Evolutionary conservation across 2,329 filamentous ascomycete species (phyloP), one percentile per base, ranked within the genome.

Genomic region (Beauveria pseudobassiana): DNA sequence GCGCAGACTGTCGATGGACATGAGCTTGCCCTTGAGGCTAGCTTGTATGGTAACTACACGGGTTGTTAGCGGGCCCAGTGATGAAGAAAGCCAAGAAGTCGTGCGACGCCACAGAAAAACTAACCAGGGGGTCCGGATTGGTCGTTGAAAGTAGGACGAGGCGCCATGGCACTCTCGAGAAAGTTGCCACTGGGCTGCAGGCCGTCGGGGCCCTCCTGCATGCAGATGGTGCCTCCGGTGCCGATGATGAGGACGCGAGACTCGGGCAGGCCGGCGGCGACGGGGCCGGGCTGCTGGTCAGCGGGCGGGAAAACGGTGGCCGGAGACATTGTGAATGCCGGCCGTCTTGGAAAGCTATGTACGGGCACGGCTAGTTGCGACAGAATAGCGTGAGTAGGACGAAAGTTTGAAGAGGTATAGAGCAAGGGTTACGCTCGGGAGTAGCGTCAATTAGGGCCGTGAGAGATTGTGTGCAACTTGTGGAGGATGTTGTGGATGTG

Each of bases 151-250:
- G 88, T 89, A 2, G 90, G 90, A 38, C 90, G 82, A 9, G 89
- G 89, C 4, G 89, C 88, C 79, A 97, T 88, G 68, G 91, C 91
- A 66, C 86, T 86, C 68, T 95, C 84, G 50, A 96, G 79, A 72
- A 97, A 96, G 3, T 89, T 88, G 68, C 85, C 79, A 61, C 90
- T 89, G 6, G 93, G 93, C 42, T 95, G 82, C 59, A 96, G 85
- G 1, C 93, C 93, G 66, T 91, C 85, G 9, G 84, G 82, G 10
- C 91, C 91, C 60, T 87, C 87, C 71, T 88, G 86, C 93, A 97
- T 96, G 76, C 91, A 96, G 69, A 96, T 96, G 7, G 89, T 92
- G 50, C 89, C 89, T 63, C 90, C 92, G 14, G 93, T 96, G 78
- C 96, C 93, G 74, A 96, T 90, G 69, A 96, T 89, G 66, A 97